Base-by-base conservation (phyloP, 495 filamentous ascomycete genomes). In the Umbilicaria muhlenbergii region DNA sequence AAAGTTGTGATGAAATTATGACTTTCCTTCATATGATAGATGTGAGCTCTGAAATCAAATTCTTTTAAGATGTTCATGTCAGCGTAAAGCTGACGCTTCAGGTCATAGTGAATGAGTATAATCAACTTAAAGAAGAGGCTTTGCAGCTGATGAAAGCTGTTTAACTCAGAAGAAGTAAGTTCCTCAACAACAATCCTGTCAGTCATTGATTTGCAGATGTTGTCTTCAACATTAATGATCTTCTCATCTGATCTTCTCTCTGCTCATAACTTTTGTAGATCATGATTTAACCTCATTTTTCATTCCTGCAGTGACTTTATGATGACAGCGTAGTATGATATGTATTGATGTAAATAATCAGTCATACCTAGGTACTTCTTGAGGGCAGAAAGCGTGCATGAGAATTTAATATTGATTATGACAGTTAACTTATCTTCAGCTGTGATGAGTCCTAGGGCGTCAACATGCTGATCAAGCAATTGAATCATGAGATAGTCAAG, bases 231-330 rank as follows among this genome's bases (percentile, higher is more conserved):
- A 3, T 28, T 28, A n/a, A n/a, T n/a, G n/a, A n/a, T 6, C 5
- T 14, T 5, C 2, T 40, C 31, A 28, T 11, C n/a, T n/a, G n/a
- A n/a, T 15, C 8, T 28, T 28, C 0, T 0, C 1, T 6, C 24
- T 28, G 8, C 8, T 6, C 6, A 28, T 6, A 6, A 1, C 8
- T 10, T 28, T 10, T 28, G 24, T 1, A 28, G 24, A 8, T 11
- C 12, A n/a, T 44, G 35, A 14, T 37, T n/a, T n/a, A 44, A 17
- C 13, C 28, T 35, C 16, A 28, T 44, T 36, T 44, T 44, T 15
- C 5, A 0, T 11, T 44, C 16, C 28, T 44, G 31, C 17, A 44
- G 32, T 14, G 42, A 34, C 5, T 19, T 35, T 24, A 24, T 17
- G 1, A 39, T 40, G 10, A 12, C 35, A 3, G 33, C 1, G 24